Evolutionary conservation across 129 eudicot species (phyloP), one percentile per base, ranked within the genome.

Genomic region (Saussurea involucrata): DNA sequence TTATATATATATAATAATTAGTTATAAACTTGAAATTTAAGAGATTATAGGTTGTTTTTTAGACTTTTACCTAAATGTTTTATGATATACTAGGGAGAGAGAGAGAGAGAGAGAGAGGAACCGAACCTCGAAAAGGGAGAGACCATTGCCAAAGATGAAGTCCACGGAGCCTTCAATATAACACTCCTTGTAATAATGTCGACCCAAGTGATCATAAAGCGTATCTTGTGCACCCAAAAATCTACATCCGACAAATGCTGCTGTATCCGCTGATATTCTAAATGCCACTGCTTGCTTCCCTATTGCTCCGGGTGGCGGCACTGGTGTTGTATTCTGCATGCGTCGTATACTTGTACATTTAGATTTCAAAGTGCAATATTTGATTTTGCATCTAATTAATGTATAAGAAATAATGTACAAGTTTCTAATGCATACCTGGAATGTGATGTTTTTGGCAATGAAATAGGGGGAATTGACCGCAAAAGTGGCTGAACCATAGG

Each of bases 221-320:
- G 99, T 95, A 71, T 95, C 99, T 72, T 95, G 97, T 21, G 96
- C 97, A 24, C 98, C 97, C 85, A 89, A 81, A 80, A 95, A 95
- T 58, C 76, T 87, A 55, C 98, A 95, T 44, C 97, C 96, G 8
- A 85, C 57, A 78, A 95, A 95, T 8, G 88, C 84, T 18, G 94
- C 97, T 1, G 93, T 95, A 63, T 95, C 97, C 1, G 93, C 98
- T 15, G 98, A 95, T 77, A 95, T 91, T 70, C 94, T 75, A 64
- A 91, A 87, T 28, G 97, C 98, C 34, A 95, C 98, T 6, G 97
- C 98, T 80, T 91, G 97, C 36, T 78, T 79, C 31, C 96, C 99
- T 22, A 82, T 34, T 0, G 89, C 92, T 76, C 98, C 96, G 18
- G 97, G 92, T 60, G 68, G 29, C 7, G 97, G 96, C 46, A 91